Evolutionary conservation across 208 protist species (phyloP), one percentile per base, ranked within the genome.

Genomic region (Plasmodiophora brassicae): DNA sequence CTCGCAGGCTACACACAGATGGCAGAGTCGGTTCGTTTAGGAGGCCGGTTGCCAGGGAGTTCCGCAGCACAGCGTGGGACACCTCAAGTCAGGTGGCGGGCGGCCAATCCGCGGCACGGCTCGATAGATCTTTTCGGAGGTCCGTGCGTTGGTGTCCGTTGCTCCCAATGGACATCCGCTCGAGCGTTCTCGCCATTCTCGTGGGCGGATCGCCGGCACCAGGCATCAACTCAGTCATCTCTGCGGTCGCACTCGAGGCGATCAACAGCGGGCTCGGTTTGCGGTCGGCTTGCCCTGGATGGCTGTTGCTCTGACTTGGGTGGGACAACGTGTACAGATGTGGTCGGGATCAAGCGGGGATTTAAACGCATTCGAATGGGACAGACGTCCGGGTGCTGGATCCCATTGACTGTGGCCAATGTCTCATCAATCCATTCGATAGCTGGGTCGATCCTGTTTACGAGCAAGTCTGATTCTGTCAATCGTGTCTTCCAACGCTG

Each of bases 161-260:
- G n/a, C n/a, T n/a, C n/a, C n/a, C n/a, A n/a, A 78, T 78, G 65
- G 65, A 78, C 41, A 78, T 78, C 41, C 65, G 65, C 14, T 36
- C 14, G 14, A 78, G n/a, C 65, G 65, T 78, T 8, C n/a, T 78
- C 32, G 65, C 65, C 5, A 78, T 78, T 5, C n/a, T 78, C 14
- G 65, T 78, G n/a, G 65, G 32, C 41, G 65, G 65, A 38, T 78
- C 65, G 41, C 65, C 65, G 32, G 65, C 65, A 5, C 65, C 65
- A 38, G 65, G 65, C 65, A 78, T 78, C n/a, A 78, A 78, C n/a
- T 78, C 65, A 32, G 65, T 78, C 10, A 78, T 78, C 65, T 78
- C 65, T 38, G 65, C 65, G n/a, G 65, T 78, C 65, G 41, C 65
- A 5, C 32, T 78, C n/a, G 65, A 78, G 65, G 65, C 65, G 65